phyloP scores from a whole-genome alignment of 345 rosid species.

The Melaleuca quinquenervia region DNA sequence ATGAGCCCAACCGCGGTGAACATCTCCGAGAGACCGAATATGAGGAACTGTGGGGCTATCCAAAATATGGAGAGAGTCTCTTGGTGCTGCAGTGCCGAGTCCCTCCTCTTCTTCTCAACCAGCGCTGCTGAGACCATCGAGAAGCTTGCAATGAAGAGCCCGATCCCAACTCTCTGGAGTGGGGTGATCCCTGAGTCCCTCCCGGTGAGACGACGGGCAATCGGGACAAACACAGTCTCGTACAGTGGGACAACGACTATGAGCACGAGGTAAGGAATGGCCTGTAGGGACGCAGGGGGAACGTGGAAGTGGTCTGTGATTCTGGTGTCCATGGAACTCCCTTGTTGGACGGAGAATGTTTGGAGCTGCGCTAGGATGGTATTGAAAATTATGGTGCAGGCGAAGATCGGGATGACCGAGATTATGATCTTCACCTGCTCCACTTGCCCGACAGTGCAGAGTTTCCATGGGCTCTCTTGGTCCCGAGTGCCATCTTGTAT shows the following conservation, averaged over 20 bases:
- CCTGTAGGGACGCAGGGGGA: constrained; percentile 94
- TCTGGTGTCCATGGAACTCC: constrained; percentile 64
- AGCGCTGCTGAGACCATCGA: constrained; percentile 91
- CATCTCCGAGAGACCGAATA: constrained; percentile 95
- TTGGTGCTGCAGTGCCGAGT: constrained; percentile 23
- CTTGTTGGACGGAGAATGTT: constrained; percentile 96
- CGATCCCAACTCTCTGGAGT: constrained; percentile 59
- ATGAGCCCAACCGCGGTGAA: constrained; percentile 89
- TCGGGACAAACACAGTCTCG: constrained; percentile 62
- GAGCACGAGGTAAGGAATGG: constrained; percentile 88
- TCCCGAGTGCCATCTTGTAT: constrained; percentile 28
- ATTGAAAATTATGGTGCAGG: constrained; percentile 88
- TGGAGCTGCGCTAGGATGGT: constrained; percentile 96
- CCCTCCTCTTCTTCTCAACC: constrained; percentile 76
- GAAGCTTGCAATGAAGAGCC: constrained; percentile 70
- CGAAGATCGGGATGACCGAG: constrained; percentile 74
- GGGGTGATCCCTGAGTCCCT: constrained; percentile 79
- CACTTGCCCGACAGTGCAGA: constrained; percentile 72
- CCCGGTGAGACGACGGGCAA: constrained; percentile 52
- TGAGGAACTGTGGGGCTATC: constrained; percentile 90
- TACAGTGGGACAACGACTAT: constrained; percentile 76
- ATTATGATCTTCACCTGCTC: constrained; percentile 81
- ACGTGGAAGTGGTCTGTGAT: constrained; percentile 57
- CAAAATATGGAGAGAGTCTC: constrained; percentile 62
- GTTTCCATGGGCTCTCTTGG: constrained; percentile 76